A percentile compares a stretch with the other conserved stretches of the same genome.
Conservation (phyloP, 129 eudicot species). For the Logfia minima region DNA sequence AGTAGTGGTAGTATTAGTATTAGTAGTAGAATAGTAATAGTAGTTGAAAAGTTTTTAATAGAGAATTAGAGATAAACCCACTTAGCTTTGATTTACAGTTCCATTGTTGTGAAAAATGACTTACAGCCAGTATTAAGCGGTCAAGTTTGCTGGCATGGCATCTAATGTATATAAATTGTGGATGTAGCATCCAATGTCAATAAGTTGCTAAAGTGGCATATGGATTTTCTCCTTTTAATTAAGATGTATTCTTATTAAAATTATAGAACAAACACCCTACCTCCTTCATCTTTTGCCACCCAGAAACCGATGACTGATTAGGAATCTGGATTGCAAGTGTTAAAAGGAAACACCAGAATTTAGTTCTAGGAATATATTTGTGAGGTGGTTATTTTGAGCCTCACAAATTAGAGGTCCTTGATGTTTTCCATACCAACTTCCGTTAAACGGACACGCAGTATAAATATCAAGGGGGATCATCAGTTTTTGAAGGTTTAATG, state of each 20-base stretch:
- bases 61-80: neutral
- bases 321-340: neutral
- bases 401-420: neutral
- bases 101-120: slow-evolving; percentile 3
- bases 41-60: neutral
- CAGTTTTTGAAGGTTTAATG: neutral
- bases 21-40: too few species aligned
- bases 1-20: too few species aligned
- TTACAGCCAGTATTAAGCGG: neutral
- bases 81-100: neutral
- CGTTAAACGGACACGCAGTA: neutral
- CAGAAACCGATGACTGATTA: neutral
- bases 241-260: neutral
- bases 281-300: neutral
- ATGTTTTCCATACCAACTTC: neutral
- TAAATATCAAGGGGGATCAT: neutral
- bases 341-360: neutral
- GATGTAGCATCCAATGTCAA: neutral
- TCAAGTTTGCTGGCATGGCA: neutral
- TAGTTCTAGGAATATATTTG: neutral
- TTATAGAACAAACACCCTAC: neutral
- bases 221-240: neutral
- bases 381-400: neutral
- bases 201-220: neutral
- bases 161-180: neutral